Evolutionary conservation across 2,329 filamentous ascomycete genomes (phyloP).

Genomic region (Neospermospora avenae): DNA sequence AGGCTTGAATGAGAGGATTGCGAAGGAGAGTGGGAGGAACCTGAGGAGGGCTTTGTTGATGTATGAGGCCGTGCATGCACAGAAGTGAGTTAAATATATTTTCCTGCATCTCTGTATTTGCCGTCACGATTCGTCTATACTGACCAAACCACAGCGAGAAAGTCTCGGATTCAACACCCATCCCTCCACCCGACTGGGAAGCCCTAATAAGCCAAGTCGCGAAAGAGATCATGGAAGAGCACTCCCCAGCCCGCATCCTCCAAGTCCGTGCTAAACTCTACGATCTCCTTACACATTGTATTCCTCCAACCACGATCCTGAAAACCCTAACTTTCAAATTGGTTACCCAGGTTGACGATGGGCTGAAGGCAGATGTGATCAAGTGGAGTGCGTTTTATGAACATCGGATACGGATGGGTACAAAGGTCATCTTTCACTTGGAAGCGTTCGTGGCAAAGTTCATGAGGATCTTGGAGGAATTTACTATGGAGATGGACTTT

Average conservation of each 20-base stretch:
- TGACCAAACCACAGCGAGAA: slow-evolving; percentile 64
- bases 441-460: slow-evolving; percentile 99
- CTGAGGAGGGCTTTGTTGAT: slow-evolving; percentile 86
- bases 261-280: slow-evolving; percentile 93
- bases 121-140: slow-evolving; percentile 26
- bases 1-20: slow-evolving; percentile 78
- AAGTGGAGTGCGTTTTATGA: slow-evolving; percentile 98
- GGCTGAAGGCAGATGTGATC: slow-evolving; percentile 85
- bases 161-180: slow-evolving; percentile 80
- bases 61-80: slow-evolving; percentile 95
- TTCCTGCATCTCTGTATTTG: slow-evolving; percentile 8
- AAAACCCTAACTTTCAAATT: slow-evolving; percentile 95
- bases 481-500: slow-evolving; percentile 79
- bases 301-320: slow-evolving; percentile 88
- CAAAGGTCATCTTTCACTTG: slow-evolving; percentile 95
- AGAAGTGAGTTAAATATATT: slow-evolving; percentile 65
- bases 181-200: slow-evolving; percentile 97
- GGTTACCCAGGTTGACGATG: slow-evolving; percentile 81
- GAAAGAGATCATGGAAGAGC: slow-evolving; percentile 89
- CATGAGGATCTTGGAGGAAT: slow-evolving; percentile 94
- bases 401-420: slow-evolving; percentile 86
- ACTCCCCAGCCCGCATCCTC: slow-evolving; percentile 84
- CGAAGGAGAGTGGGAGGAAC: slow-evolving; percentile 86
- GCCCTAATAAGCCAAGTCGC: slow-evolving; percentile 84
- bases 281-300: slow-evolving; percentile 94